A percentile compares a stretch with the other conserved stretches of the same genome.
Conservation (phyloP, 768 basidiomycete species). For the Mycena venus region DNA sequence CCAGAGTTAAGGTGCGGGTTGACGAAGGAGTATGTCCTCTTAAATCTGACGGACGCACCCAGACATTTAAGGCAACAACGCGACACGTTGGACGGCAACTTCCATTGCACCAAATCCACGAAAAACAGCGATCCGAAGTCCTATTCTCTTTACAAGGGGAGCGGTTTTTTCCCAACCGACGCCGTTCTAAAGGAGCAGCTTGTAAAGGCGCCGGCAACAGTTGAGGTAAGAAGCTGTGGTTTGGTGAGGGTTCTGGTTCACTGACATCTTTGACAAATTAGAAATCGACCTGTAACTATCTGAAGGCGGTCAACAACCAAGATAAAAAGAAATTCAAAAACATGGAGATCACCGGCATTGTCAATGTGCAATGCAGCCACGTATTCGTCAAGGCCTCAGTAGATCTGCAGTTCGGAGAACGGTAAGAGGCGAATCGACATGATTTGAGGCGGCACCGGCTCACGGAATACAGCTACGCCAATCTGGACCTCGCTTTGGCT, state of each 20-base stretch:
- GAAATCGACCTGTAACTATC: conserved; percentile 40
- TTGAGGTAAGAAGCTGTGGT: not conserved
- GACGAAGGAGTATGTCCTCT: too few relatives aligned
- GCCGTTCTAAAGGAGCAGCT: conserved; percentile 27
- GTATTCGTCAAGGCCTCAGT: conserved; percentile 29
- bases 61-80: too few relatives aligned
- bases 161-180: conserved; percentile 27
- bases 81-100: too few relatives aligned
- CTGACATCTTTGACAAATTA: not conserved
- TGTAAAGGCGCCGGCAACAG: not conserved
- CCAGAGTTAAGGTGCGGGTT: too few relatives aligned
- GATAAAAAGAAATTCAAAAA: conserved; percentile 41
- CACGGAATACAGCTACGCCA: conserved; percentile 23
- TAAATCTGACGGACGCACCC: too few relatives aligned
- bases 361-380: conserved; percentile 37
- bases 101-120: too few relatives aligned
- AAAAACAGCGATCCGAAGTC: too few relatives aligned
- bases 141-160: conserved; percentile 16
- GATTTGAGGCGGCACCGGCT: not conserved
- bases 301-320: conserved; percentile 39
- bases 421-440: conserved; percentile 1
- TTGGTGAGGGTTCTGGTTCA: not conserved
- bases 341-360: conserved; percentile 35
- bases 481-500: not conserved
- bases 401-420: conserved; percentile 36